Percentiles rank a stretch among this genome's conserved stretches.
These are phyloP conservation scores for Calonectria ilicicola DNA, from an alignment of 2,329 filamentous ascomycete genomes.

Conservation along the genomic window DNA sequence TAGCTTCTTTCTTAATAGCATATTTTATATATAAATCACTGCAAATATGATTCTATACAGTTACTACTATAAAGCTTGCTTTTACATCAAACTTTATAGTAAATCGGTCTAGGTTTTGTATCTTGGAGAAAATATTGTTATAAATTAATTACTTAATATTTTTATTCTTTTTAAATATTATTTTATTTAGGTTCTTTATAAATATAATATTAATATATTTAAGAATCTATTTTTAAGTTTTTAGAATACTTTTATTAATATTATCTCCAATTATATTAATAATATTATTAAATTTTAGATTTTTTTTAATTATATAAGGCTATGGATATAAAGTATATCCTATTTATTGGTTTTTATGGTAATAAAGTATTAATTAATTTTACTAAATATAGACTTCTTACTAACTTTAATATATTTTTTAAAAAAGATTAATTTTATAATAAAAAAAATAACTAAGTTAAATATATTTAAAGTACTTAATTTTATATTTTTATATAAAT, in stretches of 20 bases:
- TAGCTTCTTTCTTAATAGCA: not conserved
- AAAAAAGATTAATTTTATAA: not conserved
- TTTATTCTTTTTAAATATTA: no score
- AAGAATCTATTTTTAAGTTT: no score
- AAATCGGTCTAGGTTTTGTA: not conserved
- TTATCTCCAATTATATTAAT: not conserved
- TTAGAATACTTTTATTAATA: not conserved
- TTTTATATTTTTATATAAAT: constrained; percentile 3
- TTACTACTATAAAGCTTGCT: constrained; percentile 5
- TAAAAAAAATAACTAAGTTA: constrained; percentile 11
- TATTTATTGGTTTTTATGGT: not conserved
- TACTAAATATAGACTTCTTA: not conserved
- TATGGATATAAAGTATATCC: not conserved
- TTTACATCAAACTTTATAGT: no score
- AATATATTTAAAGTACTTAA: constrained; percentile 5
- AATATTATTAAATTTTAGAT: not conserved
- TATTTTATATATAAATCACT: constrained; percentile 14
- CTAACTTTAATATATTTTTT: not conserved
- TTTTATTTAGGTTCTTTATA: no score
- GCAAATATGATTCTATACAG: not conserved
- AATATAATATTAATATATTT: no score
- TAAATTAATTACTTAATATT: no score
- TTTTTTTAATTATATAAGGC: constrained; percentile 7
- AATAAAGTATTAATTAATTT: not conserved
- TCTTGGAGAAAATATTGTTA: no score